Percentiles rank a stretch among this genome's conserved stretches.
Conservation (phyloP, 768 basidiomycete genomes). For the Psilocybe sp. region DNA sequence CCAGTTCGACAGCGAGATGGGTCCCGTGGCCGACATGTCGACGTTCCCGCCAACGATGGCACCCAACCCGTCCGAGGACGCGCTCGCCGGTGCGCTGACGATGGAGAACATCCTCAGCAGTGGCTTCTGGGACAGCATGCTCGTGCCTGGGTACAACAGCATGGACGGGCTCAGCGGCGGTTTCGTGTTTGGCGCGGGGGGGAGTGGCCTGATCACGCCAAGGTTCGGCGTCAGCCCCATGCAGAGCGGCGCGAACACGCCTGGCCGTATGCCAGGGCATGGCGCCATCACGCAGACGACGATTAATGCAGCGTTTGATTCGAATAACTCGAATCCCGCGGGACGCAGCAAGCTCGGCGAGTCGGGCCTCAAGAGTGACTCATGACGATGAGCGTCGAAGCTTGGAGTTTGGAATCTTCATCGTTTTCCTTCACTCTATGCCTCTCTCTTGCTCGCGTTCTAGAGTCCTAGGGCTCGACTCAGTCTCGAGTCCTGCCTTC, state of each 20-base stretch:
- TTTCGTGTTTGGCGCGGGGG: conserved; percentile 82
- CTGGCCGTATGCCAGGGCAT: conserved; percentile 24
- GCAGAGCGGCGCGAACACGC: conserved; percentile 55
- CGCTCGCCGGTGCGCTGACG: conserved; percentile 42
- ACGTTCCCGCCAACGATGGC: conserved; percentile 91
- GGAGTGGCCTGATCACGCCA: conserved; percentile 81
- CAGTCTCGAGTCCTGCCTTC: too few species aligned
- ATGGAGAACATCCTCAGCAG: conserved; percentile 82
- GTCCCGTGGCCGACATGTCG: conserved; percentile 75
- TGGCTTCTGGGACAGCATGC: conserved; percentile 85
- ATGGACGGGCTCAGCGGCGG: conserved; percentile 84
- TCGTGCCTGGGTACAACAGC: conserved; percentile 82
- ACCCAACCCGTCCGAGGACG: conserved; percentile 32
- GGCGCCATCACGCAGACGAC: conserved; percentile 39
- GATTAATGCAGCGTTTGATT: conserved; percentile 44
- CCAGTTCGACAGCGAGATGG: conserved; percentile 81
- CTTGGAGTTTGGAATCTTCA: too few species aligned
- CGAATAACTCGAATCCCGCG: too few species aligned
- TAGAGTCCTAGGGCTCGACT: too few species aligned
- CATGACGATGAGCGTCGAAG: conserved; percentile 12
- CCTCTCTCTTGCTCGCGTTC: too few species aligned
- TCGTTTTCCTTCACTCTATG: too few species aligned
- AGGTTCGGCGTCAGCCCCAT: conserved; percentile 57
- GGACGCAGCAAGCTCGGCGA: conserved; percentile 24
- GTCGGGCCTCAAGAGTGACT: conserved; percentile 28